A percentile compares a stretch with the other conserved stretches of the same genome.
Evolutionary conservation across 78 protist genomes (phyloP).

Genomic region (Acrasis kona): DNA sequence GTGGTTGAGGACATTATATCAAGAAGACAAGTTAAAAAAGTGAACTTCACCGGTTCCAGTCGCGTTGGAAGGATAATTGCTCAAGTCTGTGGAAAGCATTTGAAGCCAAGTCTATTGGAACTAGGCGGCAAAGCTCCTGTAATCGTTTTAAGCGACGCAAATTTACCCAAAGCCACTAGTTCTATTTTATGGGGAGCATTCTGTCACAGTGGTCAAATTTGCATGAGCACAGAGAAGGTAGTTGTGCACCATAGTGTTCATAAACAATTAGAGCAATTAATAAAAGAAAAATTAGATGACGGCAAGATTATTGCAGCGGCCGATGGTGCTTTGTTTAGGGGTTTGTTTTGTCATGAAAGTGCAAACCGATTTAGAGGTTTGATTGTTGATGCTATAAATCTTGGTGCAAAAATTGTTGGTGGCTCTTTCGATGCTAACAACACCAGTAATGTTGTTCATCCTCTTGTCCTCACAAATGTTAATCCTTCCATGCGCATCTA

Average conservation of each 20-base stretch:
- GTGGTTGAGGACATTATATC: no score
- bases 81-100: no score
- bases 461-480: conserved; percentile 18
- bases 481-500: background rate
- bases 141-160: conserved; percentile 25
- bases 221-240: conserved; percentile 28
- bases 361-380: background rate
- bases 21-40: no score
- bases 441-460: no score
- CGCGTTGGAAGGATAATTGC: no score
- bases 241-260: conserved; percentile 11
- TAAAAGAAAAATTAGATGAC: background rate
- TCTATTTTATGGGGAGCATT: conserved; percentile 16
- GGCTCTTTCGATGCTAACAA: conserved; percentile 2
- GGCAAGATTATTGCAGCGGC: background rate
- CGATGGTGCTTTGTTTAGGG: background rate
- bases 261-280: background rate
- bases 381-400: background rate
- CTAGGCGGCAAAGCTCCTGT: conserved; percentile 42
- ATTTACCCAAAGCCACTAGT: conserved; percentile 9
- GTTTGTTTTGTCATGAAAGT: background rate
- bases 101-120: conserved; percentile 32
- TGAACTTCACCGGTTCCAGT: no score
- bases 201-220: conserved; percentile 28
- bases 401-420: conserved; percentile 11